Base-by-base conservation (phyloP, 768 basidiomycete species). In the Boletus insuetus region DNA sequence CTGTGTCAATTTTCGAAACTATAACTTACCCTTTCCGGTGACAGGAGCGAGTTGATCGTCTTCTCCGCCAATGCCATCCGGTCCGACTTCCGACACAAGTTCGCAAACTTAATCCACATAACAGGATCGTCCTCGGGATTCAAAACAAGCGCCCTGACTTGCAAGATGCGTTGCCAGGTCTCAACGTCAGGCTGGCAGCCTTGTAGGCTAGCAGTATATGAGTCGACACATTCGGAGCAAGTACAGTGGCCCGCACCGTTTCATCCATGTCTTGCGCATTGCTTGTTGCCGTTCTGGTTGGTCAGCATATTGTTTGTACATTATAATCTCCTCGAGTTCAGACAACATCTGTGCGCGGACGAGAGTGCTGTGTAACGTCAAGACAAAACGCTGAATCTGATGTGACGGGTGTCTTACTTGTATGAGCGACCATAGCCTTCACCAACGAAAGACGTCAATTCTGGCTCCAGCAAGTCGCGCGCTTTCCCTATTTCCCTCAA, bases 21-120 rank as follows among this genome's bases (percentile, higher is more conserved):
- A 38, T 16, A n/a, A 63, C 79, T 45, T 60, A 86, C 83, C 62
- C 82, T 75, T 51, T 89, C 88, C 6, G 88, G 87, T 11, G 88
- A 85, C 31, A 97, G 76, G 2, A 99, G 73, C 0, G 94, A 96
- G 59, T 94, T 91, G 64, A 99, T 89, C 0, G 96, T 97, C 75
- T 98, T 98, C 63, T 98, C 94, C 0, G 96, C 95, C 47, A 99
- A 75, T n/a, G 82, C 81, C 83, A 98, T 91, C 6, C 97, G 85
- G 47, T 96, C 94, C 17, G 85, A 90, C 73, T 96, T 96, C 49
- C 97, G 91, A 68, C 97, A 98, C 1, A 98, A 77, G 64, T 99
- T 98, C 3, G 96, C 93, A 66, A 99, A 98, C 73, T 97, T 94
- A 73, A 99, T 97, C 94, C 95, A 98, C 86, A 97, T 98, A 44